A percentile compares a stretch with the other conserved stretches of the same genome.
Conservation (phyloP, 768 basidiomycete genomes). For the Hemileccinum rubropunctum region DNA sequence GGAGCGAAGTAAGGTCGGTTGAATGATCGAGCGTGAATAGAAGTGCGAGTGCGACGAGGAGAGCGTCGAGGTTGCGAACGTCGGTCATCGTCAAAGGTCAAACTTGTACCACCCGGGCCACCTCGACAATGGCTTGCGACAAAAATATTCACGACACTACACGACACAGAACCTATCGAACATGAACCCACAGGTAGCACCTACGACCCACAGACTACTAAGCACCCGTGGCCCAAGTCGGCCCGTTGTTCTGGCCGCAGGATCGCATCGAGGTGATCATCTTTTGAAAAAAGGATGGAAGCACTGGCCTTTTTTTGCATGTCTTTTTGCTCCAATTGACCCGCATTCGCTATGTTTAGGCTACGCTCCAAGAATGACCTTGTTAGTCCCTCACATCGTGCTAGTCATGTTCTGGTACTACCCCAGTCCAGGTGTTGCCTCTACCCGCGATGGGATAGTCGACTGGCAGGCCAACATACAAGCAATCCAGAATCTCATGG, state of each 20-base stretch:
- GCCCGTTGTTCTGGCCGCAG: slow-evolving; percentile 86
- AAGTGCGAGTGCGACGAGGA: slow-evolving; percentile 43
- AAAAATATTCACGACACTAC: too few species aligned
- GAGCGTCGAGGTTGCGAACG: slow-evolving; percentile 48
- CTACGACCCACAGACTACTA: too few species aligned
- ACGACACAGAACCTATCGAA: too few species aligned
- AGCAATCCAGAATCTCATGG: slow-evolving; percentile 91
- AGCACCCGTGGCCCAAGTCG: too few species aligned
- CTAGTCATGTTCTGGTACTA: slow-evolving; percentile 68
- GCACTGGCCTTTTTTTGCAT: slow-evolving; percentile 69
- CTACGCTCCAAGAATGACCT: slow-evolving; percentile 68
- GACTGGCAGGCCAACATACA: slow-evolving; percentile 89
- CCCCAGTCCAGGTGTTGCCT: slow-evolving; percentile 37
- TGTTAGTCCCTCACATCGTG: slow-evolving; percentile 64
- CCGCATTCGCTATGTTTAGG: slow-evolving; percentile 40
- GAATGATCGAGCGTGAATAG: slow-evolving; percentile 49
- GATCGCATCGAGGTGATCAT: slow-evolving; percentile 84
- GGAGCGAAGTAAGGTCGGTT: slow-evolving; percentile 63
- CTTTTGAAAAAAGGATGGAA: slow-evolving; percentile 75
- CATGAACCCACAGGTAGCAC: too few species aligned
- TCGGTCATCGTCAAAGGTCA: too few species aligned
- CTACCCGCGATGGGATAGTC: slow-evolving; percentile 56
- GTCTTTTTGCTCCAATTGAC: slow-evolving; percentile 26
- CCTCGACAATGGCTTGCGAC: too few species aligned
- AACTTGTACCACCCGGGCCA: too few species aligned